Conservation (phyloP, 2,329 filamentous ascomycete genomes). For the Stagonosporopsis vannaccii region DNA sequence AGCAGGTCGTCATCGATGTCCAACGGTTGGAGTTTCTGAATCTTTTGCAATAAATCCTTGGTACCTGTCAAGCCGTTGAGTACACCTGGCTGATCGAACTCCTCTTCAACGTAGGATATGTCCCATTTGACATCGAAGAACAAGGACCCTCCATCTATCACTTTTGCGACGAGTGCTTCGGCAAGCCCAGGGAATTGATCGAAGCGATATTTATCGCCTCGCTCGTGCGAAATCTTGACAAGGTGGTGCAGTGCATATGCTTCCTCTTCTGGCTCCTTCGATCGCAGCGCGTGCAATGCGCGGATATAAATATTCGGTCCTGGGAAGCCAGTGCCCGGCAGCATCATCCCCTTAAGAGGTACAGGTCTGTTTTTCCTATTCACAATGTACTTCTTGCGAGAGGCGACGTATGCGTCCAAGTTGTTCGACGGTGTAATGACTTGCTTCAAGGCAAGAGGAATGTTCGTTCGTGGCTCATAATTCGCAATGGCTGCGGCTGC, state of each 20-base stretch:
- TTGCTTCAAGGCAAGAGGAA: constrained; percentile 72
- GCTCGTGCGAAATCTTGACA: constrained; percentile 93
- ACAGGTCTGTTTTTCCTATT: constrained; percentile 50
- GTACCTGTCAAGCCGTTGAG: constrained; percentile 73
- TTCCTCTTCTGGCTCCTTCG: constrained; percentile 79
- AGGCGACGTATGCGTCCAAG: constrained; percentile 70
- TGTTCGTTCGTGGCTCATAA: constrained; percentile 71
- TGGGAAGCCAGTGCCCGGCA: constrained; percentile 70
- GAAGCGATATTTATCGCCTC: constrained; percentile 95
- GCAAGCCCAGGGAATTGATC: constrained; percentile 88
- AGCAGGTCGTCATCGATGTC: constrained; percentile 74
- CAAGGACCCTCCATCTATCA: constrained; percentile 76
- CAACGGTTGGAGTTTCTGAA: constrained; percentile 65
- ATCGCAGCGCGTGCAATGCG: constrained; percentile 83
- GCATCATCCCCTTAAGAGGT: constrained; percentile 62
- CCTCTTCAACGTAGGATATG: constrained; percentile 70
- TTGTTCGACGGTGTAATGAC: constrained; percentile 79
- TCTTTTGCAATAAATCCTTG: constrained; percentile 73
- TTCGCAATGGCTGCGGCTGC: constrained; percentile 67
- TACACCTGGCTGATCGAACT: constrained; percentile 56
- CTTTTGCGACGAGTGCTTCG: constrained; percentile 86
- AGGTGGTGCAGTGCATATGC: constrained; percentile 93
- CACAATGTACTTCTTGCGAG: constrained; percentile 60
- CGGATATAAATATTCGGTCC: constrained; percentile 92
- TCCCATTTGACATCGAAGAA: constrained; percentile 87